Percentiles rank a stretch among this genome's conserved stretches.
Evolutionary conservation across 768 basidiomycete species (phyloP).

Genomic region (Grammothele lineata): DNA sequence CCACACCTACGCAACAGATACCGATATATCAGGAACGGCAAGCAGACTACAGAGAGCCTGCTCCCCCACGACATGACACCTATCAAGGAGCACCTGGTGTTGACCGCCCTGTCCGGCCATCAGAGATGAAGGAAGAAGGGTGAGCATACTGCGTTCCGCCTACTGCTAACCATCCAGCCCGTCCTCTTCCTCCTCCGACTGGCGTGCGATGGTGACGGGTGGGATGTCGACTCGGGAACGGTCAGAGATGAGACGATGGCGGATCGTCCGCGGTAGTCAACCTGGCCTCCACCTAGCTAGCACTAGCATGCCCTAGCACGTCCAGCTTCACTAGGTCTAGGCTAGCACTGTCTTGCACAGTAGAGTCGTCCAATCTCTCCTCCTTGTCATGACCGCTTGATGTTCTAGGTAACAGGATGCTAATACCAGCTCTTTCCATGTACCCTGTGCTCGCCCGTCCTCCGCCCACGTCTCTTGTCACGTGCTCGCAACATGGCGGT

Average conservation of each 20-base stretch:
- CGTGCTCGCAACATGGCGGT: conserved; percentile 17
- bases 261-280: conserved; percentile 24
- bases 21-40: conserved; percentile 74
- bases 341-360: conserved; percentile 59
- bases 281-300: conserved; percentile 55
- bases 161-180: conserved; percentile 11
- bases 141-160: conserved; percentile 47
- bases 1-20: conserved; percentile 67
- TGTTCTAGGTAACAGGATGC: conserved; percentile 74
- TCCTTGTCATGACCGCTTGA: conserved; percentile 48
- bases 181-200: conserved; percentile 3
- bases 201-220: conserved; percentile 14
- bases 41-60: conserved; percentile 44
- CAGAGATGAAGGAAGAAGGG: conserved; percentile 99
- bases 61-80: conserved; percentile 32
- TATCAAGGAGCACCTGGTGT: conserved; percentile 35
- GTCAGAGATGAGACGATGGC: conserved; percentile 21
- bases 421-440: conserved; percentile 67
- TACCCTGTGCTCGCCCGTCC: neutral
- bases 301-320: conserved; percentile 49
- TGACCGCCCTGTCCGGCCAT: conserved; percentile 71
- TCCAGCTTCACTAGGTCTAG: conserved; percentile 56
- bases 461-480: conserved; percentile 2
- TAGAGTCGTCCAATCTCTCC: conserved; percentile 64
- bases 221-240: conserved; percentile 18